phyloP scores from a whole-genome alignment of 2,329 filamentous ascomycete genomes.

The Helminthosporium solani region DNA sequence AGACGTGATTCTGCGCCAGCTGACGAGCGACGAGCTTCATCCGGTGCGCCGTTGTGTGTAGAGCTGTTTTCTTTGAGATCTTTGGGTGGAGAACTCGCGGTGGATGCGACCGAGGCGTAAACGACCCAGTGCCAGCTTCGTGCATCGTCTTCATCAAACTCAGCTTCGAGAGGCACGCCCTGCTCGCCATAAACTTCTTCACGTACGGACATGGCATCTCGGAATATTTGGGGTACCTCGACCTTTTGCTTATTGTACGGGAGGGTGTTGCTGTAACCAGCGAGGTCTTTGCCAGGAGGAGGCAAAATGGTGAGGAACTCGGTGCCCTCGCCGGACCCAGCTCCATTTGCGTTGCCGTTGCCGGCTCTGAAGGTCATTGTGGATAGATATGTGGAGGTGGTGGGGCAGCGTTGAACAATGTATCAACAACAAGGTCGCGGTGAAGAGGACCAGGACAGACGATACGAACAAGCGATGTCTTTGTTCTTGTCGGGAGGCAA shows the following conservation, averaged over 20 bases:
- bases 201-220: constrained; percentile 59
- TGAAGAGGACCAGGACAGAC: no score
- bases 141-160: constrained; percentile 78
- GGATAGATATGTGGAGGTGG: background rate
- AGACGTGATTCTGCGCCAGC: constrained; percentile 45
- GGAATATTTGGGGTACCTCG: constrained; percentile 48
- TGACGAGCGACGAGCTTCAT: constrained; percentile 38
- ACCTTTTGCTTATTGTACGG: constrained; percentile 35
- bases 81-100: constrained; percentile 31
- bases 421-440: no score
- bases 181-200: constrained; percentile 61
- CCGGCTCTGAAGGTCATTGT: constrained; percentile 19
- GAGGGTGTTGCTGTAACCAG: constrained; percentile 40
- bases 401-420: no score
- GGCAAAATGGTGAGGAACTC: constrained; percentile 44
- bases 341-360: constrained; percentile 8
- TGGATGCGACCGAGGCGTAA: constrained; percentile 65
- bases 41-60: constrained; percentile 37
- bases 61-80: constrained; percentile 44
- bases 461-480: no score
- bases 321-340: constrained; percentile 31
- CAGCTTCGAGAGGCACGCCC: constrained; percentile 60
- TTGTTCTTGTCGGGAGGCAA: no score
- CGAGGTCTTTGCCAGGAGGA: constrained; percentile 37
- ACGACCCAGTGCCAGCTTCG: constrained; percentile 83